phyloP scores from a whole-genome alignment of 495 filamentous ascomycete genomes.

The Penicillium angulare region DNA sequence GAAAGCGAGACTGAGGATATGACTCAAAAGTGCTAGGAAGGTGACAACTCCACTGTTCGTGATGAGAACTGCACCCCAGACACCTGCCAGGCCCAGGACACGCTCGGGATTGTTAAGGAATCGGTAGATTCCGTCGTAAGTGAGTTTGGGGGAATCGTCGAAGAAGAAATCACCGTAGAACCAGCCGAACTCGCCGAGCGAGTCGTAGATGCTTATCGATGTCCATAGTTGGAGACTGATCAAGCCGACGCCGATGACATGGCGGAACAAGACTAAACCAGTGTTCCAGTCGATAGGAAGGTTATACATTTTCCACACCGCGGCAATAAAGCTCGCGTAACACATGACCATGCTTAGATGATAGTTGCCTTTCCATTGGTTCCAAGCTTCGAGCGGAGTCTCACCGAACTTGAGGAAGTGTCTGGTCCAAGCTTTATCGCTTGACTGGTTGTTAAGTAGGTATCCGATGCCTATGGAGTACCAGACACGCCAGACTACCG shows the following conservation, averaged over 20 bases:
- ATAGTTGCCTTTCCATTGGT: slow-evolving; percentile 96
- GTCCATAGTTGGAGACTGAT: slow-evolving; percentile 93
- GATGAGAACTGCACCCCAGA: slow-evolving; percentile 94
- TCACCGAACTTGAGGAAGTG: slow-evolving; percentile 98
- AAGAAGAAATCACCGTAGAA: slow-evolving; percentile 99
- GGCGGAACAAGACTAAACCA: slow-evolving; percentile 78
- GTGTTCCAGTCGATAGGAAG: slow-evolving; percentile 81
- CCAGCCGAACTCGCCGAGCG: slow-evolving; percentile 97
- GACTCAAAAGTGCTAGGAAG: slow-evolving; percentile 78
- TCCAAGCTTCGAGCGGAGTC: slow-evolving; percentile 86
- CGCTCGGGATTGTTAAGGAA: slow-evolving; percentile 97
- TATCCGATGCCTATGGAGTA: slow-evolving; percentile 85
- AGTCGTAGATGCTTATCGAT: slow-evolving; percentile 88
- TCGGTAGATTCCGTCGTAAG: slow-evolving; percentile 95
- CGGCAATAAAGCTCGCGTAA: slow-evolving; percentile 83
- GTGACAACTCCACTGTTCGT: slow-evolving; percentile 83
- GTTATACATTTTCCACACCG: slow-evolving; percentile 94
- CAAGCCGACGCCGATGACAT: slow-evolving; percentile 77
- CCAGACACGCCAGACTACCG: slow-evolving; percentile 84
- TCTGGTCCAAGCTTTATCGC: slow-evolving; percentile 87
- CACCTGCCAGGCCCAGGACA: slow-evolving; percentile 87
- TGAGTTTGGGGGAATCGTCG: slow-evolving; percentile 75
- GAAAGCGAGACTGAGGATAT: slow-evolving; percentile 80
- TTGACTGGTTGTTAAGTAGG: slow-evolving; percentile 81
- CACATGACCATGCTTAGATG: slow-evolving; percentile 88